Base-by-base conservation (phyloP, 345 rosid genomes). In the Populus deltoides region DNA sequence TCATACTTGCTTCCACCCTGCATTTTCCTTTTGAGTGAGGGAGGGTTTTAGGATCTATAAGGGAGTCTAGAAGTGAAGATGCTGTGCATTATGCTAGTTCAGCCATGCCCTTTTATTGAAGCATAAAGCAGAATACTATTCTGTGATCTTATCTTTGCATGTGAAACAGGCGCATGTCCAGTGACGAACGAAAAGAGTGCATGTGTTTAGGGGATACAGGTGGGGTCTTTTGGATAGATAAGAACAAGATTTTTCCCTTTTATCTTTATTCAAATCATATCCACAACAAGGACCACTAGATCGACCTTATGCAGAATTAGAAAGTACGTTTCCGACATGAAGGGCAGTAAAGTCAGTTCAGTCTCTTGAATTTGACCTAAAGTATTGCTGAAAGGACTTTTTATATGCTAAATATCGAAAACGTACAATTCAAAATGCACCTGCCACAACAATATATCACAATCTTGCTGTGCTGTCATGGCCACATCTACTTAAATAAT, bases 1-100 rank as follows among this genome's bases (percentile, higher is more conserved):
- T 87, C 75, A 67, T 76, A 78, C 18, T 78, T 39, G 7, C 65
- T 68, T 31, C 59, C 70, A 73, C 72, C 81, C 94, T 89, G 91
- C 84, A 83, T 77, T 73, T 72, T 68, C n/a, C 8, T 71, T 8
- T 65, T 38, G 55, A 59, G 20, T 36, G 53, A n/a, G 53, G 27
- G 65, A 65, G 18, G 55, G 29, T 57, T 25, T 38, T 15, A 9
- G 53, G 29, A 47, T 25, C 68, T 61, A 31, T 25, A 1, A 16
- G 18, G 43, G 36, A 7, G 39, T 35, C 29, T 7, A 67, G 4
- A 22, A 35, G 22, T 33, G 29, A 29, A 35, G 13, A 16, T 73
- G 36, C 4, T 31, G 1, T 35, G 4, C 53, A 25, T 36, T 1
- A 41, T 41, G 57, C 2, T 12, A 43, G 6, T 2, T 35, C 13